Percentiles rank a stretch among this genome's conserved stretches.
Conservation (phyloP, 208 protist genomes). For the Porcisia deanei region DNA sequence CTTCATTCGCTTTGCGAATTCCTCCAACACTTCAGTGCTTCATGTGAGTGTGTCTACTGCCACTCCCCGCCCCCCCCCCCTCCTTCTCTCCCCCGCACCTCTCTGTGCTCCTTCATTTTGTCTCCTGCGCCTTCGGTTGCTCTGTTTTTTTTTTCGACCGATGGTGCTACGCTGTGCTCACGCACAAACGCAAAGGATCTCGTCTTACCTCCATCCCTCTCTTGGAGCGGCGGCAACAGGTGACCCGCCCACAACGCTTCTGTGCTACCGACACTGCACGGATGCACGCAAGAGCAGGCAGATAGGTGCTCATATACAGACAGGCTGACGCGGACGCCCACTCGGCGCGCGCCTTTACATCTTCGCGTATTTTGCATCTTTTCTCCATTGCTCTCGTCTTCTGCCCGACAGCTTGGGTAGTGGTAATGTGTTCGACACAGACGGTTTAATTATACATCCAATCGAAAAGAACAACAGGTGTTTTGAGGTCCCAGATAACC, state of each 20-base stretch:
- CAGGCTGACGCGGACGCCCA: not conserved
- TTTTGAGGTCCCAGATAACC: not conserved
- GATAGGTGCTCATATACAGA: not conserved
- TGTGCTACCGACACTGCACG: not conserved
- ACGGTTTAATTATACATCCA: not conserved
- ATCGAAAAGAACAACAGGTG: not conserved
- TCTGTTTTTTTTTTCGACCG: not conserved
- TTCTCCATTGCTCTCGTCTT: not conserved
- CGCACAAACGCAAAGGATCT: not conserved
- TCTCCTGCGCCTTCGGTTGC: not conserved
- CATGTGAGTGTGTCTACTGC: no score
- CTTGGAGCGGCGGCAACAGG: not conserved
- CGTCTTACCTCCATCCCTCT: not conserved
- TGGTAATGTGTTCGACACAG: not conserved
- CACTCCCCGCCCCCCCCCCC: not conserved
- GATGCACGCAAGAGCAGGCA: not conserved
- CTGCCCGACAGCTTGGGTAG: not conserved
- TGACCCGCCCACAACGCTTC: not conserved
- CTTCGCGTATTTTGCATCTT: not conserved
- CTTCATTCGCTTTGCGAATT: no score
- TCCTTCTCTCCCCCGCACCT: not conserved
- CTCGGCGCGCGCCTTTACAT: no score
- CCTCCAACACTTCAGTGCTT: no score
- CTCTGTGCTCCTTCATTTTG: not conserved
- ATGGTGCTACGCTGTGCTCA: not conserved